Base-by-base conservation (phyloP, 2,329 filamentous ascomycete species). In the Aspergillus viridinutans region DNA sequence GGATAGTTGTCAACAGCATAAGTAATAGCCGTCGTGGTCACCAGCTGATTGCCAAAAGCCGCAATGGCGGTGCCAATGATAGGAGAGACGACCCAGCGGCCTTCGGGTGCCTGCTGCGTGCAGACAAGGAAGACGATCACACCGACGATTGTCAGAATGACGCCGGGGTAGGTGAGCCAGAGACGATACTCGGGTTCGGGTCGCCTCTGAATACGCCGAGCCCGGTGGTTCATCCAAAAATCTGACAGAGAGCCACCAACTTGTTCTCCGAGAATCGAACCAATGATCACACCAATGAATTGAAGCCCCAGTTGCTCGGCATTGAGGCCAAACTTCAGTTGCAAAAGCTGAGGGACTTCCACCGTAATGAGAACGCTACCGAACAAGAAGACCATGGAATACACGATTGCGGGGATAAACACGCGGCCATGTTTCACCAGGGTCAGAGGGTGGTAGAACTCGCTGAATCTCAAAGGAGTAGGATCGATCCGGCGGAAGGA, bases 1-100 rank as follows among this genome's bases (percentile, higher is more conserved):
- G 76, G 78, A 63, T 83, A 81, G 62, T 81, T 84, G 64, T 87
- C 84, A 3, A 87, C 78, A 0, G 83, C 80, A 65, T 72, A 87
- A 0, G 85, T 87, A 54, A 85, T 80, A 57, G 85, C 68, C 0
- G 86, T 80, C 0, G 85, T 87, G 1, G 85, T 86, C 26, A 87
- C 78, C 32, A 87, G 79, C 68, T 87, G 85, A 61, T 85, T 86
- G 1, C 85, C 85, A 3, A 75, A 80, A 0, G 79, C 79, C 0
- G 75, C 76, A 56, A 83, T 79, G 3, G 76, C 83, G 10, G 77
- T 79, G 9, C 84, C 84, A 12, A 86, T 67, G 14, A 85, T 73
- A 0, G 84, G 85, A 0, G 80, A 80, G 20, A 85, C 77, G 21
- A 82, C 82, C 81, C 82, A 87, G 17, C 76, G 70, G 1, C 72